A percentile compares a stretch with the other conserved stretches of the same genome.
These are phyloP conservation scores for Rhizopus stolonifer DNA, from an alignment of 371 early-diverging fungal species.

Conservation along the genomic window DNA sequence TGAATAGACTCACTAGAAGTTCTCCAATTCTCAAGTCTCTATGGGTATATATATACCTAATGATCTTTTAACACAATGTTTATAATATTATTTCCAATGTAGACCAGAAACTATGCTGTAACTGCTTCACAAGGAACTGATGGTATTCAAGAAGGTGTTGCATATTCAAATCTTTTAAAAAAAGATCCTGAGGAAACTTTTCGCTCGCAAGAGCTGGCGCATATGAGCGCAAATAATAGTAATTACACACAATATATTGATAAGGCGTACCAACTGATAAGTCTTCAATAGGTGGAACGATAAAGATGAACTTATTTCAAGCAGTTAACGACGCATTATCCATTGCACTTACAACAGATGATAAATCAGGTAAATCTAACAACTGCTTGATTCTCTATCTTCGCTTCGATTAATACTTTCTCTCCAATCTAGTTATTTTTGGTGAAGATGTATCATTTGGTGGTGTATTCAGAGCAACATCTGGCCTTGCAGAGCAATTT, in stretches of 20 bases:
- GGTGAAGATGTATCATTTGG: slow-evolving; percentile 99
- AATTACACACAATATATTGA: slow-evolving; percentile 7
- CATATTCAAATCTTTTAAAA: slow-evolving; percentile 71
- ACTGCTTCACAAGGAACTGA: slow-evolving; percentile 62
- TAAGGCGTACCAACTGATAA: not conserved
- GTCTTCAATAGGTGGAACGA: slow-evolving; percentile 62
- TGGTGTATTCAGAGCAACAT: slow-evolving; percentile 95
- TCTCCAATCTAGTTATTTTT: slow-evolving; percentile 71
- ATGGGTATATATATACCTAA: slow-evolving; percentile 1
- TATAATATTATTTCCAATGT: not conserved
- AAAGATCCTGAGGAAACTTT: slow-evolving; percentile 70
- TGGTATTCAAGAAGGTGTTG: slow-evolving; percentile 81
- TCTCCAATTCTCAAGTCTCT: slow-evolving; percentile 1
- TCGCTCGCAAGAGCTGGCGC: slow-evolving; percentile 73
- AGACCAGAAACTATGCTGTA: slow-evolving; percentile 34
- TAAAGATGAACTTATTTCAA: slow-evolving; percentile 93
- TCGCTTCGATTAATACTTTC: not conserved
- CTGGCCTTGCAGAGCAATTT: slow-evolving; percentile 89
- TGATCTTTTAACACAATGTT: not conserved
- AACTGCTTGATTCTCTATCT: not conserved
- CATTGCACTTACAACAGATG: slow-evolving; percentile 86
- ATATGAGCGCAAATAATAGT: slow-evolving; percentile 59
- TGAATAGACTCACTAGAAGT: slow-evolving; percentile 7
- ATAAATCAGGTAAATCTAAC: slow-evolving; percentile 65
- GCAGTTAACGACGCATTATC: slow-evolving; percentile 94